Conservation (phyloP, 2,329 filamentous ascomycete species). For the Exophiala mesophila region DNA sequence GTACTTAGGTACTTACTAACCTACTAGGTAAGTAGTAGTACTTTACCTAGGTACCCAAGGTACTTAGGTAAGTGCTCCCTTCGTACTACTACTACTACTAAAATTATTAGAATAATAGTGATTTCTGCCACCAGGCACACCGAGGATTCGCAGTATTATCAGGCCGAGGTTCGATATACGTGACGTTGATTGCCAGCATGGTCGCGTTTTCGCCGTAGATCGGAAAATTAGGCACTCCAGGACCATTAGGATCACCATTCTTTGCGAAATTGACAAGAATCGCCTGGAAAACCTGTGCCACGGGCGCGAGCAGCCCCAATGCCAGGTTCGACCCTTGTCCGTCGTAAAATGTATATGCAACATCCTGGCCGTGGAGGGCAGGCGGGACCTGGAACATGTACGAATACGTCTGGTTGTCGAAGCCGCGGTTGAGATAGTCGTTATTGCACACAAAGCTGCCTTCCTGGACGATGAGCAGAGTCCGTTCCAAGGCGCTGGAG, state of each 20-base stretch:
- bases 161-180: conserved; percentile 36
- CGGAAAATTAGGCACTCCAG: conserved; percentile 40
- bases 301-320: conserved; percentile 29
- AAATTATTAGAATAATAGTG: conserved; percentile 35
- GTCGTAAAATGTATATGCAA: conserved; percentile 50
- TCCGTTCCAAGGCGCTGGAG: conserved; percentile 40
- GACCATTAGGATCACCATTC: conserved; percentile 33
- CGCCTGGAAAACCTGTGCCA: conserved; percentile 35
- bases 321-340: conserved; percentile 34
- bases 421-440: conserved; percentile 48
- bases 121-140: conserved; percentile 53
- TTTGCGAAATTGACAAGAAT: conserved; percentile 36
- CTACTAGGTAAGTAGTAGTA: too few species aligned
- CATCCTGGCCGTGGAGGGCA: conserved; percentile 50
- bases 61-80: too few species aligned
- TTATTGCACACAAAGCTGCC: conserved; percentile 49
- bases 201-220: conserved; percentile 43
- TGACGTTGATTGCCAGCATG: conserved; percentile 42
- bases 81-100: too few species aligned
- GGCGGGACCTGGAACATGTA: conserved; percentile 53
- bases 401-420: conserved; percentile 46
- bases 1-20: too few species aligned
- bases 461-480: conserved; percentile 41
- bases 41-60: too few species aligned
- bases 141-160: conserved; percentile 46